Percentiles rank a stretch among this genome's conserved stretches.
phyloP scores from a whole-genome alignment of 148 eudicot species.

The Heliamphora exappendiculata region DNA sequence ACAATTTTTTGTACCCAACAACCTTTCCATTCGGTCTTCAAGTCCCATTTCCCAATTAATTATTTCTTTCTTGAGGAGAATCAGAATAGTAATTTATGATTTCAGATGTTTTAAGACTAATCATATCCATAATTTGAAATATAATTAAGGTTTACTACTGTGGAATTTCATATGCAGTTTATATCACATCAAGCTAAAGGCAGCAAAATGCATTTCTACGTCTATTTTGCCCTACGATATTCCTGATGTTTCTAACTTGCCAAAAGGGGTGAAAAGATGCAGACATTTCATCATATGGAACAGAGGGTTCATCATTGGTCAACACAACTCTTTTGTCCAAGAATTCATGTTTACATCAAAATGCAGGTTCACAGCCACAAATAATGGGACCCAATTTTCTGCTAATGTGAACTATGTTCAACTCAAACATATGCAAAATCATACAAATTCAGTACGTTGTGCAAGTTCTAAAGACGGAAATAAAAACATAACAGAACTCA shows the following conservation, averaged over 20 bases:
- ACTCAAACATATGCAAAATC: background rate
- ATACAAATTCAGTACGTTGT: background rate
- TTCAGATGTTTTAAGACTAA: background rate
- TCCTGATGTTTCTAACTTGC: background rate
- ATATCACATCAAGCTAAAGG: background rate
- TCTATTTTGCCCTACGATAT: background rate
- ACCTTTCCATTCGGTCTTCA: background rate
- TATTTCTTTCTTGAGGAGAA: background rate
- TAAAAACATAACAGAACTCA: background rate
- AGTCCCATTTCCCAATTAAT: background rate
- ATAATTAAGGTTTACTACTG: background rate
- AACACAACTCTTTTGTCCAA: background rate
- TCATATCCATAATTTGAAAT: background rate
- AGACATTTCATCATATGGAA: background rate
- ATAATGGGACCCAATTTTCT: background rate
- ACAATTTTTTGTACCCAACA: too few relatives aligned
- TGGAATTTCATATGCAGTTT: background rate
- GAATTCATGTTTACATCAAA: background rate
- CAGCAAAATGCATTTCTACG: background rate
- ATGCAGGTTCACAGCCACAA: background rate
- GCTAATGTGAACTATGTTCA: background rate
- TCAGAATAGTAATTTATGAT: background rate
- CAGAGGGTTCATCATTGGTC: background rate
- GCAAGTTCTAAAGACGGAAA: background rate
- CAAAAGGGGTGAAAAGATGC: constrained; percentile 1